A percentile compares a stretch with the other conserved stretches of the same genome.
phyloP scores from a whole-genome alignment of 2,329 filamentous ascomycete genomes.

The Botrytis elliptica region DNA sequence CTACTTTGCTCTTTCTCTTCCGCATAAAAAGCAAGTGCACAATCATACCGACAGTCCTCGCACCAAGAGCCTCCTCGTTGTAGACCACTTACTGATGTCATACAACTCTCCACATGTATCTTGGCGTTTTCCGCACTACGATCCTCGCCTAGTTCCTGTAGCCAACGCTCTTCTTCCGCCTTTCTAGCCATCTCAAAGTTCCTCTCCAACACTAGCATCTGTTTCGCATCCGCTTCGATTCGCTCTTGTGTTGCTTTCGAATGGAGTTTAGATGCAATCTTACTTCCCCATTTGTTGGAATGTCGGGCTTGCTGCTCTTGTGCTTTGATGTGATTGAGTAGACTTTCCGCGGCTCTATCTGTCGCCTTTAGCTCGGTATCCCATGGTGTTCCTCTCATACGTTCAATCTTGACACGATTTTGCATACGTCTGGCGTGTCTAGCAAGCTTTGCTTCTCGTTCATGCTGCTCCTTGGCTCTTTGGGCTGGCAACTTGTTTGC shows the following conservation, averaged over 20 bases:
- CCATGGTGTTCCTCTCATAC: neutral
- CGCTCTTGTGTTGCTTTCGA: neutral
- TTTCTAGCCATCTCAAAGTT: neutral
- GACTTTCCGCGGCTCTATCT: neutral
- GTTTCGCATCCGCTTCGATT: neutral
- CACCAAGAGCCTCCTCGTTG: neutral
- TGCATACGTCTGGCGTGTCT: neutral
- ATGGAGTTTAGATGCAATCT: neutral
- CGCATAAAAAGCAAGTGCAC: neutral
- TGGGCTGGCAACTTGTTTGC: neutral
- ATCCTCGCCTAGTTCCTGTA: neutral
- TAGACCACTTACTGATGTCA: neutral
- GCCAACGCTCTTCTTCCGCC: neutral
- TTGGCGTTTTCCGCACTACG: neutral
- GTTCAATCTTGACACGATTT: neutral
- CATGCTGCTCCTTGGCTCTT: neutral
- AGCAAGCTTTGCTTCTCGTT: neutral
- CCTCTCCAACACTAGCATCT: neutral
- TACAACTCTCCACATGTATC: neutral
- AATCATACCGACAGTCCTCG: neutral
- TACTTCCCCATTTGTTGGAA: neutral
- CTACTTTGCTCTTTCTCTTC: neutral
- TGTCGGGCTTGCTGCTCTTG: neutral
- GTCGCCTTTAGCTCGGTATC: neutral
- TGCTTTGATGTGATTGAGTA: fast-evolving